These are phyloP conservation scores for Cladobotryum mycophilum DNA, from an alignment of 2,329 filamentous ascomycete genomes.

Conservation along the genomic window DNA sequence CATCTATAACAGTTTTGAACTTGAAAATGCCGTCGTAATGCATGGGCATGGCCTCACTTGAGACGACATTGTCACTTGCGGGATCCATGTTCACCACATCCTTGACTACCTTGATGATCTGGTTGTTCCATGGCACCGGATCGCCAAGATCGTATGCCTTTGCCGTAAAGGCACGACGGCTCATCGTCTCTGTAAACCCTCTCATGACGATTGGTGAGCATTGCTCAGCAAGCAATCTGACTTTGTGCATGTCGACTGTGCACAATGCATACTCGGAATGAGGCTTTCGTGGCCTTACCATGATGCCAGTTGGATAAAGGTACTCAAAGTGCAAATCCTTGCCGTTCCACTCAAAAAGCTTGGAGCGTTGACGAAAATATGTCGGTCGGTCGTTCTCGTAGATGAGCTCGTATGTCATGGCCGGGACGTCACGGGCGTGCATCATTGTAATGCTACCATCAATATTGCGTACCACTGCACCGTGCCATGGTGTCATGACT, in stretches of 20 bases:
- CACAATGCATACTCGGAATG: background rate
- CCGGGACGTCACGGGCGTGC: constrained; percentile 14
- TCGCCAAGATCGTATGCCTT: constrained; percentile 42
- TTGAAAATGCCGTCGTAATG: constrained; percentile 9
- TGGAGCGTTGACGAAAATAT: constrained; percentile 29
- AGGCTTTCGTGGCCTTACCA: background rate
- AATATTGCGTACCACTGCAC: constrained; percentile 25
- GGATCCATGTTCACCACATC: background rate
- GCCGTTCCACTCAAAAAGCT: constrained; percentile 18
- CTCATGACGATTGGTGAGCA: constrained; percentile 49
- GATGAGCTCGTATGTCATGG: constrained; percentile 26
- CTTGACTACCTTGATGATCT: constrained; percentile 4
- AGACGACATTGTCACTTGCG: constrained; percentile 1
- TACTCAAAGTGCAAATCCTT: constrained; percentile 15
- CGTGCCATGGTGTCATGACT: constrained; percentile 28
- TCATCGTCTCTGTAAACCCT: constrained; percentile 40
- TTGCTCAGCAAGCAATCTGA: constrained; percentile 38
- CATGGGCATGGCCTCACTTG: constrained; percentile 7
- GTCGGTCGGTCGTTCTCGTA: constrained; percentile 27
- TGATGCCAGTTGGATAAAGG: constrained; percentile 14
- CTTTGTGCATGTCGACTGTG: constrained; percentile 35
- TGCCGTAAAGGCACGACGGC: constrained; percentile 38
- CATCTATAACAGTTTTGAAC: background rate
- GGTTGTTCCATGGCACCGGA: background rate
- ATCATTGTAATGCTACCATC: constrained; percentile 21